Evolutionary conservation across 1,139 yeast species (phyloP), one percentile per base, ranked within the genome.

Genomic region (Debaryomyces singareniensis): DNA sequence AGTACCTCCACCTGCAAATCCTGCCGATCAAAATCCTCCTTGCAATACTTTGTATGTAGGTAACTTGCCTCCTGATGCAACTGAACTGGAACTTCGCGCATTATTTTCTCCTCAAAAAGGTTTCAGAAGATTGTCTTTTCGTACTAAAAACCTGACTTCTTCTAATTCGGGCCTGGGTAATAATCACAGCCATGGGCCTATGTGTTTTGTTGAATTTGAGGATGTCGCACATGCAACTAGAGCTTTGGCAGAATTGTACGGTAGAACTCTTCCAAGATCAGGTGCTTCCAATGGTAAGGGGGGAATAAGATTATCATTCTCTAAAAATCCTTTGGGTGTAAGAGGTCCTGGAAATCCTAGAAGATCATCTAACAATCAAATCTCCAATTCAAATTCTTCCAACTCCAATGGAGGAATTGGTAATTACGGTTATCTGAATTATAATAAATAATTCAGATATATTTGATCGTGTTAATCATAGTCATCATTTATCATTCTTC

Each of bases 21-120:
- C 98, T 1, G 98, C 98, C 3, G 98, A 91, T 57, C 98, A 91
- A 58, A 91, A 91, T 49, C 98, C 98, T 6, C 98, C 98, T 5
- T 91, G 98, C 61, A 91, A 91, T 54, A 91, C 98, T 0, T 66
- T 91, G 35, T 91, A 91, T 47, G 98, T 91, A 30, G 98, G 98
- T 14, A 91, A 91, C 53, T 69, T 91, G 45, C 98, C 98, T 3
- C 96, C 96, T 7, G 96, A 91, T 62, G 95, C 97, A 3, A 80
- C 95, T 3, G 98, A 91, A 52, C 84, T 83, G 36, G 98, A 91
- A 55, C 71, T 91, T 42, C 77, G 96, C 43, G 79, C 85, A 18
- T 62, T 91, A 39, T 91, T 91, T 53, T 74, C 93, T 15, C 82
- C 87, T 10, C 96, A 91, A 48, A 78, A 82, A 38, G 98, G 98